These are phyloP conservation scores for Fusarium coffeatum DNA, from an alignment of 2,329 filamentous ascomycete genomes.

Conservation along the genomic window DNA sequence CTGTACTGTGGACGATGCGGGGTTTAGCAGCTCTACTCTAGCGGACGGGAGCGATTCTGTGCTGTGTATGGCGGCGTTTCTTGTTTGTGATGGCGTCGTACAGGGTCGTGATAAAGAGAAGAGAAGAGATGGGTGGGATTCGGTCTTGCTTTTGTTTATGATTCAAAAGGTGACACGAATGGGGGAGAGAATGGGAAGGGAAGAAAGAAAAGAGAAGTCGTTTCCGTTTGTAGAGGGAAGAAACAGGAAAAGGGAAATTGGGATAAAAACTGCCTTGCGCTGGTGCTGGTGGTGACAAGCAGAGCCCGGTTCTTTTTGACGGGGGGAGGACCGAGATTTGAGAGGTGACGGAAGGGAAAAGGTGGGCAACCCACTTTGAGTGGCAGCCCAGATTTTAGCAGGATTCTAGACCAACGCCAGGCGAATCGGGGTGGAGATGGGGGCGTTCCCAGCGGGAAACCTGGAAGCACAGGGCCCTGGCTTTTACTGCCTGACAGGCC, in stretches of 20 bases:
- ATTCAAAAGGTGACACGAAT: slow-evolving; percentile 20
- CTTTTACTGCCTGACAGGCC: slow-evolving; percentile 1
- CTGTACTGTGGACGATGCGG: slow-evolving; percentile 37
- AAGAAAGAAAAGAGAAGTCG: slow-evolving; percentile 18
- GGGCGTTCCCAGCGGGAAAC: slow-evolving; percentile 39
- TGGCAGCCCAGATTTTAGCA: slow-evolving; percentile 42
- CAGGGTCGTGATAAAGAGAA: slow-evolving; percentile 23
- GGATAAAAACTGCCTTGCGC: slow-evolving; percentile 34
- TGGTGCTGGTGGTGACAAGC: slow-evolving; percentile 38
- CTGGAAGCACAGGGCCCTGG: slow-evolving; percentile 30
- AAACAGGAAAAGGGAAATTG: slow-evolving; percentile 34
- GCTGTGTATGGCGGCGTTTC: slow-evolving; percentile 14
- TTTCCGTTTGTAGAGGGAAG: slow-evolving; percentile 6
- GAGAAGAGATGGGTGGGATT: slow-evolving; percentile 12
- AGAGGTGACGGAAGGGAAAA: slow-evolving; percentile 39
- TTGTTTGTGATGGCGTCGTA: slow-evolving; percentile 25
- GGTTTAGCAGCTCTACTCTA: slow-evolving; percentile 44
- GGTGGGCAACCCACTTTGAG: slow-evolving; percentile 42
- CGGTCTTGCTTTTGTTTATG: slow-evolving; percentile 2
- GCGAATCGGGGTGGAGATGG: slow-evolving; percentile 35
- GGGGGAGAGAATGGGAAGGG: neutral
- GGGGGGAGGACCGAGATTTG: slow-evolving; percentile 38
- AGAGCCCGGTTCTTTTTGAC: slow-evolving; percentile 43
- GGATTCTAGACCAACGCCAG: slow-evolving; percentile 44
- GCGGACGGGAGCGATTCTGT: slow-evolving; percentile 28